These are phyloP conservation scores for Malassezia nana DNA, from an alignment of 1,284 basidiomycete species.

Conservation along the genomic window DNA sequence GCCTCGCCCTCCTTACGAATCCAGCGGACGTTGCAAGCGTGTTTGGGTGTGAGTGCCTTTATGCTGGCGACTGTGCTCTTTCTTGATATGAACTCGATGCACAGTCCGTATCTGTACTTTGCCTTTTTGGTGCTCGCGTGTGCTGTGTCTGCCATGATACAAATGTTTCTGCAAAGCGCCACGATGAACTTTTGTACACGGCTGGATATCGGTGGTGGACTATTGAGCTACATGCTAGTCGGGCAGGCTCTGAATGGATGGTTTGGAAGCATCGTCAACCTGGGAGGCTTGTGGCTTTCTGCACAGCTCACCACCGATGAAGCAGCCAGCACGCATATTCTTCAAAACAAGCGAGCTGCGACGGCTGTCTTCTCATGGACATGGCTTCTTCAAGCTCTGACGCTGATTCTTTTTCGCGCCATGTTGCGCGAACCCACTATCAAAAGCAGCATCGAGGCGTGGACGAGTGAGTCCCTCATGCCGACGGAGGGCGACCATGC, in stretches of 20 bases:
- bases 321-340: neutral
- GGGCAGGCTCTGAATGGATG: constrained; percentile 28
- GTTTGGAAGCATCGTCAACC: constrained; percentile 19
- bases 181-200: constrained; percentile 22
- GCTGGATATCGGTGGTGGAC: constrained; percentile 12
- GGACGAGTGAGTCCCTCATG: neutral
- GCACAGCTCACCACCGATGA: neutral
- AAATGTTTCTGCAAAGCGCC: constrained; percentile 24
- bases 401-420: neutral
- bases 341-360: constrained; percentile 6
- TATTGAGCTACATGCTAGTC: constrained; percentile 22
- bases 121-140: constrained; percentile 11
- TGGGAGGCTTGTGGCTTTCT: constrained; percentile 4
- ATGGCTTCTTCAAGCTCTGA: neutral
- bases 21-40: neutral
- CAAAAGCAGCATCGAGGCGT: neutral
- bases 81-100: neutral
- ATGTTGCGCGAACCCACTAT: neutral
- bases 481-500: neutral
- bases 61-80: neutral
- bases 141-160: constrained; percentile 12
- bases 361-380: constrained; percentile 6
- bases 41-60: neutral
- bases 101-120: constrained; percentile 5
- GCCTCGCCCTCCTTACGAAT: neutral